Percentiles rank a stretch among this genome's conserved stretches.
Conservation (phyloP, 2,329 filamentous ascomycete genomes). For the Daldinia eschscholtzii region DNA sequence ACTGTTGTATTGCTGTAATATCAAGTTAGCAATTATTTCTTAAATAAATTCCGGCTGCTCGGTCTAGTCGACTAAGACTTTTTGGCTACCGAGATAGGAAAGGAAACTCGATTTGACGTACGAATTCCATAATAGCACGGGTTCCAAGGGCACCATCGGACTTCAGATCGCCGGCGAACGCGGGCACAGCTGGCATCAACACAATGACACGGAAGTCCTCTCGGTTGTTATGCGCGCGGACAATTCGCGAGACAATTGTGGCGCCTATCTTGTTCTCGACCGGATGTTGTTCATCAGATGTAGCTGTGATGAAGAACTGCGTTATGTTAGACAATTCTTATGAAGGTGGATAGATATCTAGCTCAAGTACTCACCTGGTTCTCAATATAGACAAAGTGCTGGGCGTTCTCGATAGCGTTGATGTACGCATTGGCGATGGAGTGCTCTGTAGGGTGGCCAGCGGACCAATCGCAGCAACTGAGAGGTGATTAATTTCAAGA, state of each 20-base stretch:
- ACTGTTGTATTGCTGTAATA: constrained; percentile 73
- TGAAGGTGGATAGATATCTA: no score
- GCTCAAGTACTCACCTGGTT: constrained; percentile 65
- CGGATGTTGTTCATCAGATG: constrained; percentile 75
- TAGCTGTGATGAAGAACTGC: constrained; percentile 89
- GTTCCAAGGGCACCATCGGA: constrained; percentile 80
- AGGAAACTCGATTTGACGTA: neutral
- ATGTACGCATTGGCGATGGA: constrained; percentile 91
- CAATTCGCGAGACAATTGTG: constrained; percentile 81
- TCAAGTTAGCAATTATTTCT: neutral
- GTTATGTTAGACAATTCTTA: constrained; percentile 21
- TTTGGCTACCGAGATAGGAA: neutral
- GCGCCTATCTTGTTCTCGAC: constrained; percentile 83
- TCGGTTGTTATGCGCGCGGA: constrained; percentile 74
- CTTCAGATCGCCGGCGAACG: constrained; percentile 84
- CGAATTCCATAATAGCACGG: constrained; percentile 86
- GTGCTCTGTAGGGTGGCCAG: constrained; percentile 69
- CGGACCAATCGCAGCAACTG: constrained; percentile 61
- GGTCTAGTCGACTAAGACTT: neutral
- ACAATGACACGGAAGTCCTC: constrained; percentile 81
- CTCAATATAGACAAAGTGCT: constrained; percentile 84
- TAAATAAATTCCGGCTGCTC: neutral
- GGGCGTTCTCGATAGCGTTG: constrained; percentile 74
- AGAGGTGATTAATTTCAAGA: constrained; percentile 18
- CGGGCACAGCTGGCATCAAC: constrained; percentile 83